Evolutionary conservation across 2,329 filamentous ascomycete genomes (phyloP), one percentile per base, ranked within the genome.

Genomic region (Alternaria consortialis): DNA sequence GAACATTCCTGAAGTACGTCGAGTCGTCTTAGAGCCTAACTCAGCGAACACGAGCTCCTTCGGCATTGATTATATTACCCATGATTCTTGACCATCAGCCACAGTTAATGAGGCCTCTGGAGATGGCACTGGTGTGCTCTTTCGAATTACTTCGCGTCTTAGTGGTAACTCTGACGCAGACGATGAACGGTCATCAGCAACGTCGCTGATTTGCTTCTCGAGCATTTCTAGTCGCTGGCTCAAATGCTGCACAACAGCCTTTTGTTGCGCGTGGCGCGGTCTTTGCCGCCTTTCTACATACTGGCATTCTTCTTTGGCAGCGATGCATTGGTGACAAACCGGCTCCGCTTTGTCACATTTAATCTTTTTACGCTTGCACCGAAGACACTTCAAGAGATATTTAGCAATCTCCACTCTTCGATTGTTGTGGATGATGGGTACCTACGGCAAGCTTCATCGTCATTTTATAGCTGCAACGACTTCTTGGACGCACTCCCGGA

Each of bases 241-340:
- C 20, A 75, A 43, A 15, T 70, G 60, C 13, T 64, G 58, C 3
- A 73, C 68, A 11, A 60, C 64, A 32, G 58, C 56, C 42, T 68
- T 69, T 27, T 71, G 66, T 50, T 74, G 69, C 27, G 65, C 65
- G 27, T 70, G 43, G 13, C 72, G 66, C 42, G 69, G 67, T 27
- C 72, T 59, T 62, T 73, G 66, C 17, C 68, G 60, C n/a, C 73
- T 64, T 43, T 70, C 71, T 13, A 74, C 64, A 60, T 75, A 75
- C 34, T 71, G 61, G 50, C 73, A 75, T 31, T 73, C 70, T 25
- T 56, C 51, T 9, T 63, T 65, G 12, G 70, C 69, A 17, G 63
- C 64, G 25, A 67, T 60, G 56, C 73, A 74, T 51, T 74, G 73
- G 48, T 71, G 67, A 51, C 73, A 75, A 11, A 56, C 56, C 9